Base-by-base conservation (phyloP, 2,329 filamentous ascomycete species). In the Exophiala lecanii-corni region DNA sequence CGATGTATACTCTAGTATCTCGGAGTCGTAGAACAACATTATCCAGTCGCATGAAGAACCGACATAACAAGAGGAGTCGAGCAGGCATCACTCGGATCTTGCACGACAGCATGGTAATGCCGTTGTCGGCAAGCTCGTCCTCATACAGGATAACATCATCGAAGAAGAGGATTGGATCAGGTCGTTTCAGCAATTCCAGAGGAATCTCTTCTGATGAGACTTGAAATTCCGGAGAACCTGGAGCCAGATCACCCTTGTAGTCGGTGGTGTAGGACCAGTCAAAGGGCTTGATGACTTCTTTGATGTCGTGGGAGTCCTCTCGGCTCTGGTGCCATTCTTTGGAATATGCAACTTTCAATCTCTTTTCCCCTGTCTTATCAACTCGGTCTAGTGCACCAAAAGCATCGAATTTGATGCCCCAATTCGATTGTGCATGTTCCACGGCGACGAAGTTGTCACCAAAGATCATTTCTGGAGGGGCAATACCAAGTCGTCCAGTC, bases 381-480 rank as follows among this genome's bases (percentile, higher is more conserved):
- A 98, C 92, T 47, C 75, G 74, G 65, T 96, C 88, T 51, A 98
- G 75, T 17, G 91, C 92, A 61, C 91, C 87, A 56, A 81, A 85
- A 16, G 92, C 85, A 62, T 84, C 84, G 72, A 97, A 98, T 40
- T 75, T 69, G 50, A 97, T 72, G 33, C 72, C 71, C 88, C 89
- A 98, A 33, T 81, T 79, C n/a, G 76, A 81, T 15, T 76, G 74
- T n/a, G 69, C 50, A 68, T 97, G 88, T 40, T 81, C 73, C 47
- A 98, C 75, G 5, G 78, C 70, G 30, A 94, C 82, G 45, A 84
- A 71, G 65, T 98, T 98, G 71, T 98, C 89, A 49, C 92, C 92
- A 62, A 98, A 98, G 54, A 98, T 98, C 92, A 98, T 98, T 70
- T 98, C 92, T 6, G 92, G 92, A 30, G 91, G 80, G 13, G 91